These are phyloP conservation scores for Fragilariopsis cylindrus DNA, from an alignment of 108 stramenopile species.

Conservation along the genomic window DNA sequence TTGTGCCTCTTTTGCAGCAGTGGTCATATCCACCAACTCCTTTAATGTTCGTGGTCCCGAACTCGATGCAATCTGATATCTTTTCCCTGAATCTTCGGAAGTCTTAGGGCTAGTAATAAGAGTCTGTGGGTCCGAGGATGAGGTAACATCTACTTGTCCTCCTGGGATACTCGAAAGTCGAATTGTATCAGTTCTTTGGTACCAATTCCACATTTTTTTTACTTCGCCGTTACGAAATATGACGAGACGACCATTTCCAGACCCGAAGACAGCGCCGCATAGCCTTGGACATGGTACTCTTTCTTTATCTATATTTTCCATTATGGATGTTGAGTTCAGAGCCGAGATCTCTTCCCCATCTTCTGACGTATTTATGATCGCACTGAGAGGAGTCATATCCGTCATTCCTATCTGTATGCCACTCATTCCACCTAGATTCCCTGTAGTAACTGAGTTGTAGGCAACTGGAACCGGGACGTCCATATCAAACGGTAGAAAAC, in stretches of 20 bases:
- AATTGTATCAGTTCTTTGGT: conserved; percentile 32
- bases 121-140: conserved; percentile 5
- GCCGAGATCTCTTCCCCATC: conserved; percentile 23
- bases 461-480: conserved; percentile 41
- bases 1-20: conserved; percentile 65
- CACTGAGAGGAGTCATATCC: conserved; percentile 15
- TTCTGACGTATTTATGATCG: conserved; percentile 21
- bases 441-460: conserved; percentile 34
- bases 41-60: conserved; percentile 41
- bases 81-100: not conserved
- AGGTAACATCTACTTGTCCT: conserved; percentile 13
- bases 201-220: conserved; percentile 73
- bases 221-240: conserved; percentile 76
- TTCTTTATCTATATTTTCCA: conserved; percentile 43
- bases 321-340: conserved; percentile 29
- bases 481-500: conserved; percentile 47
- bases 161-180: conserved; percentile 18
- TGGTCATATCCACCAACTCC: conserved; percentile 69
- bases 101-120: conserved; percentile 1
- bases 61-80: not conserved
- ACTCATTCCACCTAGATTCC: not conserved
- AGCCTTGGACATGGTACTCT: conserved; percentile 72
- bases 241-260: conserved; percentile 59
- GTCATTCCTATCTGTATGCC: conserved; percentile 26
- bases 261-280: conserved; percentile 75